Evolutionary conservation across 2,329 filamentous ascomycete species (phyloP).

Genomic region (Alternaria sp.): DNA sequence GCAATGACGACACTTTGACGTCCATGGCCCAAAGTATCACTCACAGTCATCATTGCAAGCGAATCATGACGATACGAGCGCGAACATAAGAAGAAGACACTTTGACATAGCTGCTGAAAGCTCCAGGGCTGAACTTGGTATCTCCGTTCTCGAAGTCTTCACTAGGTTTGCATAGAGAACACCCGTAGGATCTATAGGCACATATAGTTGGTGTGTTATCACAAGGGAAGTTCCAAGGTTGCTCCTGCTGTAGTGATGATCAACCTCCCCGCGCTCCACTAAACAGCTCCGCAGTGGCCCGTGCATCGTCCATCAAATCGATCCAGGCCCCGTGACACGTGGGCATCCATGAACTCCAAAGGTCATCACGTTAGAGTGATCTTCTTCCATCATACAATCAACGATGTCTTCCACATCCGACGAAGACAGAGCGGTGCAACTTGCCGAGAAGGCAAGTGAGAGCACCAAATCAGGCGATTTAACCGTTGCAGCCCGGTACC

Average conservation of each 20-base stretch:
- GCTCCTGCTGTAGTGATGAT: background rate
- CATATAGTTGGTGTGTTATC: background rate
- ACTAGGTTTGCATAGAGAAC: background rate
- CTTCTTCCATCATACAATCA: constrained; percentile 11
- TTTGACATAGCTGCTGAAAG: background rate
- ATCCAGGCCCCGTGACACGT: constrained; percentile 23
- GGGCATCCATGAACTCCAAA: constrained; percentile 19
- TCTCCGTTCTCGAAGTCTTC: too few relatives aligned
- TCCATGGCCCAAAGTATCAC: too few relatives aligned
- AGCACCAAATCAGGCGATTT: constrained; percentile 42
- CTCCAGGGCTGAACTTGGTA: background rate
- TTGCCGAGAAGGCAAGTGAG: constrained; percentile 37
- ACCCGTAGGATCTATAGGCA: background rate
- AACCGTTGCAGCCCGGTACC: constrained; percentile 48
- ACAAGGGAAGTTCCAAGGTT: background rate
- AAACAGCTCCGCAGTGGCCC: constrained; percentile 17
- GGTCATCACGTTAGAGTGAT: constrained; percentile 21
- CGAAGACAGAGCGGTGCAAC: constrained; percentile 38
- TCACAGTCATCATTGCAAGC: too few relatives aligned
- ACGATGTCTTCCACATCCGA: constrained; percentile 38
- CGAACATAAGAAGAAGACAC: too few relatives aligned
- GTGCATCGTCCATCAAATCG: constrained; percentile 20
- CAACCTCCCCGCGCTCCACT: constrained; percentile 9
- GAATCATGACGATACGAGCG: too few relatives aligned
- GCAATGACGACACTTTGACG: background rate